phyloP scores from a whole-genome alignment of 345 rosid genomes.

The Rhizophora mangle region DNA sequence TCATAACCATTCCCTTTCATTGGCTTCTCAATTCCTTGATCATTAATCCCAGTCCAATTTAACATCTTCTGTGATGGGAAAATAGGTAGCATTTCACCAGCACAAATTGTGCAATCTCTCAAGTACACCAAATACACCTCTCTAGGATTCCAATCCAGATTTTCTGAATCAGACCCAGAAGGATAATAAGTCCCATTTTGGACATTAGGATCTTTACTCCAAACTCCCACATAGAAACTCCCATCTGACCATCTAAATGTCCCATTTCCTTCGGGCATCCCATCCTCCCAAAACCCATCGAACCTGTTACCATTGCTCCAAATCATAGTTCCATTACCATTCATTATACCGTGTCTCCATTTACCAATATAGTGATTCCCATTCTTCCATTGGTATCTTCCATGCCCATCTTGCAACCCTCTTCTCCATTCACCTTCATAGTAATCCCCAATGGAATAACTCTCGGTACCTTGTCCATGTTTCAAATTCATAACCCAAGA shows the following conservation, averaged over 20 bases:
- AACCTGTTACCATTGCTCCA: slow-evolving; percentile 83
- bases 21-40: slow-evolving; percentile 29
- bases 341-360: slow-evolving; percentile 71
- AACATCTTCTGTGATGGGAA: slow-evolving; percentile 85
- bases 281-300: slow-evolving; percentile 92
- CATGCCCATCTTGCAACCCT: slow-evolving; percentile 82
- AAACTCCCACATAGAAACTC: slow-evolving; percentile 81
- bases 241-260: slow-evolving; percentile 70
- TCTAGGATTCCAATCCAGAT: slow-evolving; percentile 78
- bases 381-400: slow-evolving; percentile 83
- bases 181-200: slow-evolving; percentile 87
- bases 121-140: slow-evolving; percentile 59
- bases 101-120: slow-evolving; percentile 54
- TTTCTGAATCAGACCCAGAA: slow-evolving; percentile 43
- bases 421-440: slow-evolving; percentile 91
- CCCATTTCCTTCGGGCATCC: slow-evolving; percentile 85
- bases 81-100: slow-evolving; percentile 58
- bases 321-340: slow-evolving; percentile 81
- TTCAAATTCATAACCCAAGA: slow-evolving; percentile 87
- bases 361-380: slow-evolving; percentile 75
- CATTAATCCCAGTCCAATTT: slow-evolving; percentile 44
- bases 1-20: slow-evolving; percentile 29
- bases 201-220: slow-evolving; percentile 80
- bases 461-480: slow-evolving; percentile 72
- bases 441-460: slow-evolving; percentile 71